Evolutionary conservation across 2,329 filamentous ascomycete species (phyloP).

Genomic region (Xylaria sp.): DNA sequence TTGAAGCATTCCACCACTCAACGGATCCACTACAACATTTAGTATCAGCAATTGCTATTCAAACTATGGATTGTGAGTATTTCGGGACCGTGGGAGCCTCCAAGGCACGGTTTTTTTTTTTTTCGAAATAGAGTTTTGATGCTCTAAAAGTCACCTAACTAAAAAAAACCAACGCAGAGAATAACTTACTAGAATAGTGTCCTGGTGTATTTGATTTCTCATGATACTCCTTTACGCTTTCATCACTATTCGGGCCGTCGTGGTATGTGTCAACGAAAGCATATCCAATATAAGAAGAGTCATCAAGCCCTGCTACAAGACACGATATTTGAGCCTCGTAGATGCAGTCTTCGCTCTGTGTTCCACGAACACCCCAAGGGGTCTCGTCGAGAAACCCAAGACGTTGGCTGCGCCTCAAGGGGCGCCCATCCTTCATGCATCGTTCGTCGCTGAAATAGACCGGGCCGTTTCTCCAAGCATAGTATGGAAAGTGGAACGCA

Average conservation of each 20-base stretch:
- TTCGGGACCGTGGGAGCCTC: too few species aligned
- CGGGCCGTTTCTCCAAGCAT: conserved; percentile 22
- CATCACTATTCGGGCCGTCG: conserved; percentile 15
- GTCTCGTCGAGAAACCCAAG: conserved; percentile 25
- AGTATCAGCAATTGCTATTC: neutral
- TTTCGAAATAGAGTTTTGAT: neutral
- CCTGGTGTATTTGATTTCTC: conserved; percentile 11
- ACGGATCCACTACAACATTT: conserved; percentile 18
- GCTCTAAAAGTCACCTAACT: neutral
- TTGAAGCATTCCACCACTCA: conserved; percentile 20
- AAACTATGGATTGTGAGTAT: neutral
- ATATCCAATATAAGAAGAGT: conserved; percentile 26
- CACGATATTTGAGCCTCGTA: conserved; percentile 28
- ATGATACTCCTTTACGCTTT: conserved; percentile 15
- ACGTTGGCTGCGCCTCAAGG: conserved; percentile 14
- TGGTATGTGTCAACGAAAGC: conserved; percentile 22
- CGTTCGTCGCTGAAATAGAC: conserved; percentile 7
- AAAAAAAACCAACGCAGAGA: neutral
- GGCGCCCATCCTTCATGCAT: conserved; percentile 10
- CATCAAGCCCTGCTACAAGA: conserved; percentile 19
- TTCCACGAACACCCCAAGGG: neutral
- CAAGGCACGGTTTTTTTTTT: neutral
- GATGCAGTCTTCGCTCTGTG: conserved; percentile 12
- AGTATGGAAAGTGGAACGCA: conserved; percentile 26
- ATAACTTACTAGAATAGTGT: neutral